These are phyloP conservation scores for Mimosa bimucronata DNA, from an alignment of 306 rosid species.

Conservation along the genomic window DNA sequence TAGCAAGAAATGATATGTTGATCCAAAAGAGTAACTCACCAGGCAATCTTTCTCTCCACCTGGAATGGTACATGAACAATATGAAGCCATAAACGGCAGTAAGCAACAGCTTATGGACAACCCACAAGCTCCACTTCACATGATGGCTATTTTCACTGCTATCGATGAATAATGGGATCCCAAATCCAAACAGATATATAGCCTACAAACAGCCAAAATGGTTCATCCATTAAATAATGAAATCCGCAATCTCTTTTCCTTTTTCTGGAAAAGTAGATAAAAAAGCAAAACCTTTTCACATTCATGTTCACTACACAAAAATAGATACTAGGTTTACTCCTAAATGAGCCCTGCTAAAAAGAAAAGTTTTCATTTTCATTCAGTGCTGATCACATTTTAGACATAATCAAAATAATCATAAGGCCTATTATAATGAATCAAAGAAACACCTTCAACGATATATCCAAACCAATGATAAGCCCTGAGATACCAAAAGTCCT, in stretches of 20 bases:
- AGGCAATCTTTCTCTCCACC: conserved; percentile 88
- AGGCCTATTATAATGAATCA: neutral
- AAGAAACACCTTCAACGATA: conserved; percentile 70
- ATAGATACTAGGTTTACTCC: neutral
- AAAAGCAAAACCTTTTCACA: neutral
- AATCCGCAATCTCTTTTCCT: neutral
- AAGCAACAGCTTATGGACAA: conserved; percentile 74
- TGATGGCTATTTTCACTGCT: conserved; percentile 48
- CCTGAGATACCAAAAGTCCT: conserved; percentile 83
- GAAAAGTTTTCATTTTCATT: neutral
- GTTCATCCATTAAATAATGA: conserved; percentile 16
- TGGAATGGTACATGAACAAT: conserved; percentile 88
- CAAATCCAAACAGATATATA: conserved; percentile 76
- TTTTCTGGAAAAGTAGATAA: conserved; percentile 12
- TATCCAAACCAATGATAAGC: conserved; percentile 78
- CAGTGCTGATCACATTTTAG: neutral
- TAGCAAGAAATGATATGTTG: conserved; percentile 7
- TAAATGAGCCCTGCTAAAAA: neutral
- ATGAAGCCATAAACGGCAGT: conserved; percentile 72
- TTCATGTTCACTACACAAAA: neutral
- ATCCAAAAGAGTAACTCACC: conserved; percentile 52
- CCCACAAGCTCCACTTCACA: conserved; percentile 87
- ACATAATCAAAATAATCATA: neutral
- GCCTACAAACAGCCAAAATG: conserved; percentile 52
- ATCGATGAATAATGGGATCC: conserved; percentile 78